Evolutionary conservation across 2,329 filamentous ascomycete species (phyloP).

Genomic region (Biscogniauxia sp.): DNA sequence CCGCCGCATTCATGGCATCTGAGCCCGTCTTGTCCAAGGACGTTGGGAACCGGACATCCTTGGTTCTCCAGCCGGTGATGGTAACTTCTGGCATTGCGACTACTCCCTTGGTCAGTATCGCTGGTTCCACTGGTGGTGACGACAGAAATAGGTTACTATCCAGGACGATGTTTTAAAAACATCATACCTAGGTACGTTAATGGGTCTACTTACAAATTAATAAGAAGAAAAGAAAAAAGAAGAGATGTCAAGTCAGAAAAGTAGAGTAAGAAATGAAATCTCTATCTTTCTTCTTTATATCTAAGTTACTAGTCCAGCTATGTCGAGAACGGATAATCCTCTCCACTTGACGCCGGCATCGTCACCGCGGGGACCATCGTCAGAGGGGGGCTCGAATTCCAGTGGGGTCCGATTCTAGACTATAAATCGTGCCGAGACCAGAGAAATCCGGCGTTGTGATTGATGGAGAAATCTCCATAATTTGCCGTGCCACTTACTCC

Average conservation of each 20-base stretch:
- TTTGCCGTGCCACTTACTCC: not conserved
- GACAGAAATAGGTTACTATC: not conserved
- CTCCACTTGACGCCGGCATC: not conserved
- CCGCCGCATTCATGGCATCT: slow-evolving; percentile 93
- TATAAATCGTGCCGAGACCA: slow-evolving; percentile 1
- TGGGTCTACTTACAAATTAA: not conserved
- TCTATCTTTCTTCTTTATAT: not conserved
- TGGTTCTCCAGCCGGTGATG: slow-evolving; percentile 69
- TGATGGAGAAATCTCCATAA: slow-evolving; percentile 16
- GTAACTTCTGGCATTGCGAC: slow-evolving; percentile 56
- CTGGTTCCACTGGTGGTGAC: not conserved
- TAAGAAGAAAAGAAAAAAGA: not conserved
- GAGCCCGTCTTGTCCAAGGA: slow-evolving; percentile 95
- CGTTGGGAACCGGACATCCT: slow-evolving; percentile 81
- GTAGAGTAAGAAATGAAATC: not conserved
- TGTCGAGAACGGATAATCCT: not conserved
- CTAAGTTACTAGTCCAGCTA: not conserved
- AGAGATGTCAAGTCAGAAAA: not conserved
- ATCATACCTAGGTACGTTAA: too few species aligned
- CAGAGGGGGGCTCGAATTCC: not conserved
- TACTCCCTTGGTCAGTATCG: not conserved
- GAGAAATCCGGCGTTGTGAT: slow-evolving; percentile 9
- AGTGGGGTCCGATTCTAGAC: not conserved
- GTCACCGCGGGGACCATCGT: not conserved
- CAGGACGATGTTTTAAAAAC: not conserved